Conservation (phyloP, 2,329 filamentous ascomycete species). For the Hymenoscyphus linearis region DNA sequence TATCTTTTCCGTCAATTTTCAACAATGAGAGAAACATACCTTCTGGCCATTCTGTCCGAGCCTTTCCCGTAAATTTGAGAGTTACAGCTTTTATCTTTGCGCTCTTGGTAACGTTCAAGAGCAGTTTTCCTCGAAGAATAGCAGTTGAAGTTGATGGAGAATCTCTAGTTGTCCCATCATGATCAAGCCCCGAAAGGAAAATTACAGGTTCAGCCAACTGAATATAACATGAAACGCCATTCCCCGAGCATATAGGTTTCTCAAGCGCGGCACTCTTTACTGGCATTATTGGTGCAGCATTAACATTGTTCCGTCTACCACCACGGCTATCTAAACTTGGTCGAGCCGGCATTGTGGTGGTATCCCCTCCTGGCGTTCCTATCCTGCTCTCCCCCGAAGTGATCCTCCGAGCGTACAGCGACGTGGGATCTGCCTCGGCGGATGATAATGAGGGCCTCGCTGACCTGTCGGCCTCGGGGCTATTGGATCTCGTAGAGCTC, state of each 20-base stretch:
- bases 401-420: slow-evolving; percentile 23
- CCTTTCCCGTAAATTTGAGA: slow-evolving; percentile 77
- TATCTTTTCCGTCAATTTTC: background rate
- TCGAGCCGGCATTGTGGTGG: slow-evolving; percentile 20
- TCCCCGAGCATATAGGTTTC: slow-evolving; percentile 71
- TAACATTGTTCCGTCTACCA: slow-evolving; percentile 4
- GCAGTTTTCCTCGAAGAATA: slow-evolving; percentile 78
- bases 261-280: slow-evolving; percentile 37
- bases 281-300: slow-evolving; percentile 3
- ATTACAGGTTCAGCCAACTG: slow-evolving; percentile 74
- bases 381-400: slow-evolving; percentile 2
- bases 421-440: slow-evolving; percentile 18
- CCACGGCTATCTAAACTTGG: slow-evolving; percentile 12
- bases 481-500: slow-evolving; percentile 21
- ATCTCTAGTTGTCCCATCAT: slow-evolving; percentile 37
- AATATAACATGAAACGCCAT: slow-evolving; percentile 69
- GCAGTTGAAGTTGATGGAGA: slow-evolving; percentile 48
- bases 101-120: slow-evolving; percentile 78
- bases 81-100: slow-evolving; percentile 90
- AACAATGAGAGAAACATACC: slow-evolving; percentile 46
- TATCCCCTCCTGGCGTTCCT: slow-evolving; percentile 1
- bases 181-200: slow-evolving; percentile 71
- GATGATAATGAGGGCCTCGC: slow-evolving; percentile 17
- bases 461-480: slow-evolving; percentile 16
- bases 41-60: slow-evolving; percentile 93